These are phyloP conservation scores for Ophiocordyceps camponoti-leonardi DNA, from an alignment of 2,329 filamentous ascomycete genomes.

Conservation along the genomic window DNA sequence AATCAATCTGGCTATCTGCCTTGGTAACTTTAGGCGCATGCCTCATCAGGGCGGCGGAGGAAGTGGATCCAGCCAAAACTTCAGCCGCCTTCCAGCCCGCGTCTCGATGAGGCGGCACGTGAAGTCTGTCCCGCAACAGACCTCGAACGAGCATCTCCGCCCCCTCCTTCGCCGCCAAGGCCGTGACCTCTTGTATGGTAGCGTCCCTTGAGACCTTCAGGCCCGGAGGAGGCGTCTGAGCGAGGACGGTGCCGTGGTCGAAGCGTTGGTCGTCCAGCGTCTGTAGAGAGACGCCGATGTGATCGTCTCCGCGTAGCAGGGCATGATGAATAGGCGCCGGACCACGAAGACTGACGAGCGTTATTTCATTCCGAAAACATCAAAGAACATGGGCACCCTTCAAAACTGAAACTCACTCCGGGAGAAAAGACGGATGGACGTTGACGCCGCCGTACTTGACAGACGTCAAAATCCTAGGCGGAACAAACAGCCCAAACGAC, in stretches of 20 bases:
- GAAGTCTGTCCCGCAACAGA: slow-evolving; percentile 39
- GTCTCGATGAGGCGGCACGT: slow-evolving; percentile 41
- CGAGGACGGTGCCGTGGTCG: slow-evolving; percentile 61
- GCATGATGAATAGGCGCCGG: slow-evolving; percentile 76
- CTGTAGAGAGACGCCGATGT: slow-evolving; percentile 69
- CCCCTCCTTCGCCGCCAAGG: slow-evolving; percentile 43
- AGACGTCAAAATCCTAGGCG: slow-evolving; percentile 49
- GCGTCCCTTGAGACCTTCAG: slow-evolving; percentile 28
- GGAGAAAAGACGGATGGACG: slow-evolving; percentile 80
- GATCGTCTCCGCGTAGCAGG: slow-evolving; percentile 42
- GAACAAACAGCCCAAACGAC: slow-evolving; percentile 85
- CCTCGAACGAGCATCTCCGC: slow-evolving; percentile 53
- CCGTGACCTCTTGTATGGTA: slow-evolving; percentile 22
- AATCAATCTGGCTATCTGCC: slow-evolving; percentile 45
- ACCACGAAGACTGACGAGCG: slow-evolving; percentile 48
- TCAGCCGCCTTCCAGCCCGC: slow-evolving; percentile 7
- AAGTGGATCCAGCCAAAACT: too few species aligned
- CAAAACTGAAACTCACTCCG: slow-evolving; percentile 53
- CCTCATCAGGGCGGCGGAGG: slow-evolving; percentile 6
- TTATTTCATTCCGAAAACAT: not conserved
- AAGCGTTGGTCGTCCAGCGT: slow-evolving; percentile 64
- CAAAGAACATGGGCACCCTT: too few species aligned
- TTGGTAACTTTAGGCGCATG: slow-evolving; percentile 61
- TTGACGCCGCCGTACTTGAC: slow-evolving; percentile 80
- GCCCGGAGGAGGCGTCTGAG: slow-evolving; percentile 46